Conservation (phyloP, 83 land plant species). For the Thuja plicata region DNA sequence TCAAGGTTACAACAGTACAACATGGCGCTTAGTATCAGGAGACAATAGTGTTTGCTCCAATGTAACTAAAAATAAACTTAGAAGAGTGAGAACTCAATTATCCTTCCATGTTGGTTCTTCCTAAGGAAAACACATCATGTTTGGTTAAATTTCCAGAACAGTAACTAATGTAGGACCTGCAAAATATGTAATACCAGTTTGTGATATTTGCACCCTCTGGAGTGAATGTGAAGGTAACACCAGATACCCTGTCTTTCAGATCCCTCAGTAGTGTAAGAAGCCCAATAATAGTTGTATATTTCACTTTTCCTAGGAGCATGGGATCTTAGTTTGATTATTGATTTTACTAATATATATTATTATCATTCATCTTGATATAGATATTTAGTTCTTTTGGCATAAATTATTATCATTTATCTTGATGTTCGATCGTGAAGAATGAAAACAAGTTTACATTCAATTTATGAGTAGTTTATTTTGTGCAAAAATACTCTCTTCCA, state of each 20-base stretch:
- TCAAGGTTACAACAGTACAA: constrained; percentile 11
- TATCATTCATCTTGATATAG: no score
- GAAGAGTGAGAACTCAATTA: constrained; percentile 5
- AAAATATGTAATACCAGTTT: not conserved
- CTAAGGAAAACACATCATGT: not conserved
- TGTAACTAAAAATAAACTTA: not conserved
- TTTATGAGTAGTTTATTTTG: no score
- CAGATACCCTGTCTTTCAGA: not conserved
- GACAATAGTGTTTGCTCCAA: not conserved
- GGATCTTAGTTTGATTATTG: no score
- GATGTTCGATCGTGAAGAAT: no score
- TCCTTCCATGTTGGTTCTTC: constrained; percentile 13
- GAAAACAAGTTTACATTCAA: no score
- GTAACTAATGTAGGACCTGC: constrained; percentile 13
- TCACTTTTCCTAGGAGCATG: not conserved
- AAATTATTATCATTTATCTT: no score
- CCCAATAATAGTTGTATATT: not conserved
- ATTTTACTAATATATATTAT: no score
- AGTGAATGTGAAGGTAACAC: not conserved
- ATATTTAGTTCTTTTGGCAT: no score
- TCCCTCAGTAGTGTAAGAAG: not conserved
- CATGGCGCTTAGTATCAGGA: not conserved
- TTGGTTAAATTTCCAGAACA: not conserved
- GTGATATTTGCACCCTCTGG: not conserved
- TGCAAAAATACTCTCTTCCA: no score